Evolutionary conservation across 495 filamentous ascomycete species (phyloP), one percentile per base, ranked within the genome.

Genomic region (Aspergillus avenaceus): DNA sequence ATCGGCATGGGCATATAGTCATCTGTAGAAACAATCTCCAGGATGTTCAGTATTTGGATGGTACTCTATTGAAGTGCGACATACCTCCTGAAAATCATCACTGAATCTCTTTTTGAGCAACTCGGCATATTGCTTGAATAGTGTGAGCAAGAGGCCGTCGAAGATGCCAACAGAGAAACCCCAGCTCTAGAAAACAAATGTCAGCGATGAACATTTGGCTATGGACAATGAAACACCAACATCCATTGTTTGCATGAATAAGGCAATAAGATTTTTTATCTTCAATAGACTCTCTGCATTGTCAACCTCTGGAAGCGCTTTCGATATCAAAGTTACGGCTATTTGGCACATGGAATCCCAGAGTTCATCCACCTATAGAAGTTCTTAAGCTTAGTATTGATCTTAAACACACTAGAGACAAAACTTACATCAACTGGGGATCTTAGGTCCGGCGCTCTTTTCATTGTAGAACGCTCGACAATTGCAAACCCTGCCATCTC

Each of bases 1-100:
- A 97, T 95, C 5, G 88, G 84, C 95, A 99, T 97, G 16, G 95
- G 95, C 91, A 97, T 97, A 67, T 97, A 99, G 64, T 99, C 93
- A 64, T 99, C 93, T 11, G 90, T 95, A 9, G 85, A 88, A 23
- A 99, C 90, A 65, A 96, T 95, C 84, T 93, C 50, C 38, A 16
- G 18, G 11, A 1, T 28, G 7, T 32, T 66, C 26, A 64, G 50
- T 40, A 52, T 43, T 23, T 9, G 18, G n/a, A 18, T 6, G 9
- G 22, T 12, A 13, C 13, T 13, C n/a, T 11, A 24, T 9, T 22
- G 6, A 21, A 24, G 16, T 14, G 29, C 28, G 32, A 8, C 66
- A 46, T 62, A 89, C 86, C 74, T 97, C 91, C 65, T 88, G 84
- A 64, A 99, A 97, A 63, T 96, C 90, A 45, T 91, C 86, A 61